phyloP scores from a whole-genome alignment of 345 rosid species.

The Odontarrhena argentea region DNA sequence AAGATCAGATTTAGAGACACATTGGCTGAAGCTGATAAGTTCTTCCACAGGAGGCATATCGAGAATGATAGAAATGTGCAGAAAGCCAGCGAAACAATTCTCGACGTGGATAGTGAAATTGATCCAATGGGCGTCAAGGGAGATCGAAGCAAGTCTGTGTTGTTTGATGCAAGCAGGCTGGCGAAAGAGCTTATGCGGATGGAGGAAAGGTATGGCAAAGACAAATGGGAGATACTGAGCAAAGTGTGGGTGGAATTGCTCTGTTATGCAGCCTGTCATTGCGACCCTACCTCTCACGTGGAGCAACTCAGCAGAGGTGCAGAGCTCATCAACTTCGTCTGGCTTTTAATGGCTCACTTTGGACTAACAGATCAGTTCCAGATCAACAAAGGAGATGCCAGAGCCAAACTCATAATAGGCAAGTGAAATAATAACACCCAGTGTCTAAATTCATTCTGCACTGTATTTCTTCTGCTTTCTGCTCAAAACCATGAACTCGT shows the following conservation, averaged over 20 bases:
- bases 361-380: slow-evolving; percentile 62
- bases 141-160: slow-evolving; percentile 62
- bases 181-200: slow-evolving; percentile 48
- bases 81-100: slow-evolving; percentile 35
- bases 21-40: slow-evolving; percentile 48
- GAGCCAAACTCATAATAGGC: slow-evolving; percentile 57
- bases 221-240: slow-evolving; percentile 59
- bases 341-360: slow-evolving; percentile 82
- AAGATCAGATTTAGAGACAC: slow-evolving; percentile 59
- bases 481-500: not conserved
- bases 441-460: not conserved
- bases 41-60: slow-evolving; percentile 43
- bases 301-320: slow-evolving; percentile 68
- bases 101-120: slow-evolving; percentile 38
- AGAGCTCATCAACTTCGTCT: slow-evolving; percentile 60
- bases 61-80: not conserved
- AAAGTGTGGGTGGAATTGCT: slow-evolving; percentile 67
- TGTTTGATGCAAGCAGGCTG: slow-evolving; percentile 61
- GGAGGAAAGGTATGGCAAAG: not conserved
- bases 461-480: slow-evolving; percentile 8
- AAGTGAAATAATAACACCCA: slow-evolving; percentile 32
- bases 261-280: slow-evolving; percentile 60
- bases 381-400: slow-evolving; percentile 55
- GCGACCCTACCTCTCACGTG: slow-evolving; percentile 56
- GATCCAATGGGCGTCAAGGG: slow-evolving; percentile 53